Base-by-base conservation (phyloP, 2,329 filamentous ascomycete genomes). In the Alternaria sp. region DNA sequence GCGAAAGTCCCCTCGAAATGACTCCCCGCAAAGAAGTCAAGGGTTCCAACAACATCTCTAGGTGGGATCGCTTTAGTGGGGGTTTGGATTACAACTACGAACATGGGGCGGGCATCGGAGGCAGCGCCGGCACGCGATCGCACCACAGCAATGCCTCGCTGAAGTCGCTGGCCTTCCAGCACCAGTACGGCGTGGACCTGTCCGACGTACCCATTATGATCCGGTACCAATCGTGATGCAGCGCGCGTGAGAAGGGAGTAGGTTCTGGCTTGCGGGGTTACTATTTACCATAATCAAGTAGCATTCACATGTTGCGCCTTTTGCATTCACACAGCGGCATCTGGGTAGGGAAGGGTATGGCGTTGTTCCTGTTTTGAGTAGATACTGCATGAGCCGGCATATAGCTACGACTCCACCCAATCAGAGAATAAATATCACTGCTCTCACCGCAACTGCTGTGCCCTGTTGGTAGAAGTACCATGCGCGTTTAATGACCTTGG, bases 71-170 rank as follows among this genome's bases (percentile, higher is more conserved):
- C 4, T 81, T 78, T 65, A 73, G 74, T 55, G 79, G 80, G 50
- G 79, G 80, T 10, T 66, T 78, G 40, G 69, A 69, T 9, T 78
- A 77, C 59, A 74, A 75, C 25, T 80, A 80, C 64, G 77, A 79
- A 57, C 73, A 66, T 50, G 75, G 71, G 21, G 69, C 68, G 19
- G 76, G 76, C 6, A 65, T 81, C 13, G 73, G 78, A 59, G 79
- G 78, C 58, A 79, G 77, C 67, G 77, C 75, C 40, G 78, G 79
- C 10, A 79, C 76, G 12, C 68, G 79, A 40, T 67, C 72, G 46
- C 62, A 72, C 54, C 72, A 79, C 62, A 78, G 71, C 44, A 62
- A 63, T 28, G 73, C 74, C 9, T 74, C 71, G 62, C 64, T 69
- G 26, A 77, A 75, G 70, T 77, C 71, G 67, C 67, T 74, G 66